These are phyloP conservation scores for Prunus armeniaca DNA, from an alignment of 306 rosid genomes.

Conservation along the genomic window DNA sequence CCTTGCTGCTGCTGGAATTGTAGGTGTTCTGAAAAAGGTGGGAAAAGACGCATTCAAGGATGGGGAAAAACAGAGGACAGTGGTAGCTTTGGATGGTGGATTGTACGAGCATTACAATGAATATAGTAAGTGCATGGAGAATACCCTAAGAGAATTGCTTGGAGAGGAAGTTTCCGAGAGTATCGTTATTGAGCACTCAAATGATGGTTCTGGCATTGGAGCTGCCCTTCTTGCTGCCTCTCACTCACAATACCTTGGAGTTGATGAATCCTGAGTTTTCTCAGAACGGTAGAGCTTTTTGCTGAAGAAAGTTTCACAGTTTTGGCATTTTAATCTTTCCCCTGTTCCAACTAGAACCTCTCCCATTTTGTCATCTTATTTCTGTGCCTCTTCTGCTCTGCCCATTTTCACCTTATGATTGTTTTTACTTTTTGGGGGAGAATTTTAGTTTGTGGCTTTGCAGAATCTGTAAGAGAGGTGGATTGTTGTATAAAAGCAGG, in stretches of 20 bases:
- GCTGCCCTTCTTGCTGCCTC: conserved; percentile 92
- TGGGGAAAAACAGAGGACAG: conserved; percentile 47
- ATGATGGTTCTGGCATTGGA: conserved; percentile 89
- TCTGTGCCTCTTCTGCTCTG: background rate
- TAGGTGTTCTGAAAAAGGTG: conserved; percentile 74
- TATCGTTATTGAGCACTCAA: conserved; percentile 51
- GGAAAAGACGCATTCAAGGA: conserved; percentile 51
- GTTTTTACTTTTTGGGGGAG: background rate
- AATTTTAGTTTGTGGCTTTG: conserved; percentile 19
- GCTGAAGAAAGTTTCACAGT: conserved; percentile 16
- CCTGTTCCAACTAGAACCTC: background rate
- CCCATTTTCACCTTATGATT: conserved; percentile 12
- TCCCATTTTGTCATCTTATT: conserved; percentile 1
- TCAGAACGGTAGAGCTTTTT: conserved; percentile 19
- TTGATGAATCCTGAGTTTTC: conserved; percentile 31
- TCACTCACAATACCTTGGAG: conserved; percentile 56
- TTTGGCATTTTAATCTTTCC: background rate
- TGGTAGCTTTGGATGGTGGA: conserved; percentile 89
- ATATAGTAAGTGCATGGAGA: conserved; percentile 72
- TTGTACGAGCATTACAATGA: conserved; percentile 75
- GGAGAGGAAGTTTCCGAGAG: conserved; percentile 52
- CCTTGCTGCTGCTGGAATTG: conserved; percentile 82
- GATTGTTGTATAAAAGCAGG: conserved; percentile 31
- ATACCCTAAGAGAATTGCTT: conserved; percentile 59
- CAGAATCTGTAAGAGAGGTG: conserved; percentile 9